Evolutionary conservation across 495 filamentous ascomycete species (phyloP).

Genomic region (Hyaloscypha variabilis): DNA sequence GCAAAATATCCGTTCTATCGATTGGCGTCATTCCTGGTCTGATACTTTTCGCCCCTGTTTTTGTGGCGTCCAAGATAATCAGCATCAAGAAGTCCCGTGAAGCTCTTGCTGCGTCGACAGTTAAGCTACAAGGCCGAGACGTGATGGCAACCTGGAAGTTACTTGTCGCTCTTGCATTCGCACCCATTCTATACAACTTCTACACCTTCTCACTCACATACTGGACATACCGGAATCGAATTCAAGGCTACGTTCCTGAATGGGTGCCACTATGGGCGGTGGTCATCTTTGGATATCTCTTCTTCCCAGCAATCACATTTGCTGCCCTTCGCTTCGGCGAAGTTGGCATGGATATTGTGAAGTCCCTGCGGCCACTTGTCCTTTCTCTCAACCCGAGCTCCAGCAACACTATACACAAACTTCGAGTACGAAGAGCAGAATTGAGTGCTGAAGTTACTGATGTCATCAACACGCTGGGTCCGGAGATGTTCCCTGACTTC

Average conservation of each 20-base stretch:
- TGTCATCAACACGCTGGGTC: constrained; percentile 91
- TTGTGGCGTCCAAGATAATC: constrained; percentile 84
- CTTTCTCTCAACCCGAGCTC: constrained; percentile 84
- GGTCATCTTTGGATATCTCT: constrained; percentile 67
- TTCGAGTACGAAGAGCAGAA: constrained; percentile 71
- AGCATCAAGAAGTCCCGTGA: constrained; percentile 89
- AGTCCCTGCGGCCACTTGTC: constrained; percentile 89
- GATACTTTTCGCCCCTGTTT: constrained; percentile 87
- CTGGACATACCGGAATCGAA: constrained; percentile 78
- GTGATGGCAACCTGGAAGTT: constrained; percentile 99
- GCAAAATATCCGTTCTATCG: constrained; percentile 73
- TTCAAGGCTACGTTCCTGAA: constrained; percentile 76
- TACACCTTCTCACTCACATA: constrained; percentile 75
- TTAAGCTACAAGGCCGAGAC: constrained; percentile 92
- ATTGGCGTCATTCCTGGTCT: constrained; percentile 86
- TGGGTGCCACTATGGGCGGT: constrained; percentile 83
- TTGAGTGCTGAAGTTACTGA: constrained; percentile 84
- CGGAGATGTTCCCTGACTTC: constrained; percentile 97
- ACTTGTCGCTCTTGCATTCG: constrained; percentile 85
- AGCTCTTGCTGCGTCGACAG: constrained; percentile 87
- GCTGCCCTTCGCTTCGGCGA: constrained; percentile 95
- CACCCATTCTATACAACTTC: constrained; percentile 80
- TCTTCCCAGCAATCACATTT: constrained; percentile 90
- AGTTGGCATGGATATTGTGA: constrained; percentile 96
- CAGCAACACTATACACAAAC: constrained; percentile 78